Evolutionary conservation across 148 eudicot genomes (phyloP), one percentile per base, ranked within the genome.

Genomic region (Amaranthus cruentus): DNA sequence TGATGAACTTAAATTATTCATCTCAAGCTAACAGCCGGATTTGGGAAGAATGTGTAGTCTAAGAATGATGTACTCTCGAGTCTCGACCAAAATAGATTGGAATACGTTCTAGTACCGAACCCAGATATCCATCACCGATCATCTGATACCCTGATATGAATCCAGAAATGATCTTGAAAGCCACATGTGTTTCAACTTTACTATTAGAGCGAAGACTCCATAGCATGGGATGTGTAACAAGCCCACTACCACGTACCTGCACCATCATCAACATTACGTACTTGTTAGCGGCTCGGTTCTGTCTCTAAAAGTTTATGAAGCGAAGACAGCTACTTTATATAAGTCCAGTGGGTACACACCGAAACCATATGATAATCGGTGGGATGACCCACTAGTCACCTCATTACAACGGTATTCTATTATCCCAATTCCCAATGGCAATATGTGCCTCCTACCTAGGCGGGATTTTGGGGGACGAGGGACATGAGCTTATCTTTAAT

Each of bases 181-280:
- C 76, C 80, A 86, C 8, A 68, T 50, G 73, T 79, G 81, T 75
- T 91, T 93, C 70, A 85, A 5, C 77, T 81, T 84, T 14, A 83
- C 77, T 65, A 91, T 73, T 44, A 89, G 78, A 42, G 73, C 79
- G 56, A 84, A 85, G 52, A 83, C 7, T 46, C 88, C 88, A 68
- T 70, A 93, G 79, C 88, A 88, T 28, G 90, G 98, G 66, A 93
- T 55, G 70, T 81, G 89, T 69, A 91, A 54, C 75, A 85, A 62
- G 15, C 89, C 92, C 15, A 92, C 84, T 6, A 77, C 84, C 49
- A 79, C 49, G 47, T 90, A 92, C 96, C 97, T 92, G 85, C 51
- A 77, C 54, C 66, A 52, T 15, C 55, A 15, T 56, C 46, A 74
- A 76, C 44, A 55, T 46, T 10, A 7, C 38, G 67, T 52, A 7